These are phyloP conservation scores for Friedmanniomyces endolithicus DNA, from an alignment of 495 filamentous ascomycete genomes.

Conservation along the genomic window DNA sequence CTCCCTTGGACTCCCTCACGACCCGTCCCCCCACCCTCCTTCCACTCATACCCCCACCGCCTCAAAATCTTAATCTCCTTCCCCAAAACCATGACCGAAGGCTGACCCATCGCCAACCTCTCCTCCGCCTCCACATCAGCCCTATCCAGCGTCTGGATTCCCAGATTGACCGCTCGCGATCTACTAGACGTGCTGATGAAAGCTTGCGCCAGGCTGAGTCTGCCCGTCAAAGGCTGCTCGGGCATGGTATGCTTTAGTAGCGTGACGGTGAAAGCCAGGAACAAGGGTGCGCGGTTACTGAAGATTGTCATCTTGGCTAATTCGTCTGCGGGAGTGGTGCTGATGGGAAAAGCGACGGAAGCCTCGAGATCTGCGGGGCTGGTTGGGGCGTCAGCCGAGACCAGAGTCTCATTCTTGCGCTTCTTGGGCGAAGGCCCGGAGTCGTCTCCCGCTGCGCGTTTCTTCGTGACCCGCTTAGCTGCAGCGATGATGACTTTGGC, in stretches of 20 bases:
- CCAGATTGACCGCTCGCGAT: conserved; percentile 60
- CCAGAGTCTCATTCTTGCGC: conserved; percentile 26
- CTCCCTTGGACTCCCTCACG: conserved; percentile 8
- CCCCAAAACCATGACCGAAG: conserved; percentile 54
- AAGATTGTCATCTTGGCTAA: conserved; percentile 45
- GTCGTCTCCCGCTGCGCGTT: conserved; percentile 28
- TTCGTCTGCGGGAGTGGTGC: conserved; percentile 42
- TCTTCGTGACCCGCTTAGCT: conserved; percentile 55
- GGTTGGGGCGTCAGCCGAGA: conserved; percentile 27
- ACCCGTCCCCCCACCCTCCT: conserved; percentile 32
- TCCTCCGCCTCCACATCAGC: conserved; percentile 45
- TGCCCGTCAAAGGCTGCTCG: conserved; percentile 66
- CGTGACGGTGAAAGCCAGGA: conserved; percentile 66
- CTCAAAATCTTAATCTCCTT: conserved; percentile 61
- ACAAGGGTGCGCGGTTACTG: conserved; percentile 70
- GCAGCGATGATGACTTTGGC: conserved; percentile 50
- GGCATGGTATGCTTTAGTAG: conserved; percentile 69
- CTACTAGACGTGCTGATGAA: conserved; percentile 66
- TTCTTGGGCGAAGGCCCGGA: conserved; percentile 22
- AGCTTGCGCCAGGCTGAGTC: conserved; percentile 65
- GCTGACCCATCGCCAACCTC: conserved; percentile 64
- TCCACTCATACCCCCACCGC: conserved; percentile 62
- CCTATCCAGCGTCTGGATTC: conserved; percentile 51
- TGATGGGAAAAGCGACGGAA: conserved; percentile 49
- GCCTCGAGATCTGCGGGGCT: conserved; percentile 53